These are phyloP conservation scores for Thielaviopsis ethacetica DNA, from an alignment of 2,329 filamentous ascomycete genomes.

Conservation along the genomic window DNA sequence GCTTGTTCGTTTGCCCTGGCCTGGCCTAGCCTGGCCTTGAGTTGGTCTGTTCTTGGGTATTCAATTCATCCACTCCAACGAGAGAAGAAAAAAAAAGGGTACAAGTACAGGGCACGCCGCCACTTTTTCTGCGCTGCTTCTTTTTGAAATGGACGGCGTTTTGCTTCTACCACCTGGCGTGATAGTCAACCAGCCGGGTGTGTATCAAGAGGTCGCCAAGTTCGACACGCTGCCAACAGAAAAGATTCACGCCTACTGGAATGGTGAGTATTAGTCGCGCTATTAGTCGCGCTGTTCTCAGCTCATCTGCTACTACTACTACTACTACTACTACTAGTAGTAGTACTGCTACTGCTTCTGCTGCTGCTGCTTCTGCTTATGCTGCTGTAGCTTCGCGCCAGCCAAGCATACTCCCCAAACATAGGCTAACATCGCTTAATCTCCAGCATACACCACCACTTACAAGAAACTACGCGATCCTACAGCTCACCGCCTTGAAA, in stretches of 20 bases:
- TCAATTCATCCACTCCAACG: too few relatives aligned
- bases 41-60: too few relatives aligned
- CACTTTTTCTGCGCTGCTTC: not conserved
- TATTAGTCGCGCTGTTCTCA: not conserved
- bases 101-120: not conserved
- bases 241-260: conserved; percentile 39
- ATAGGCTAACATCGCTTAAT: not conserved
- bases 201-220: conserved; percentile 38
- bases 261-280: conserved; percentile 26
- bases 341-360: conserved; percentile 6
- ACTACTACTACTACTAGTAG: not conserved
- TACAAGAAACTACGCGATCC: conserved; percentile 42
- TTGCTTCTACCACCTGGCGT: conserved; percentile 41
- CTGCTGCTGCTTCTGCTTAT: too few relatives aligned
- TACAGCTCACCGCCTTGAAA: conserved; percentile 44
- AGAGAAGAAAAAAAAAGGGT: not conserved
- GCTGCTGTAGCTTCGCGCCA: too few relatives aligned
- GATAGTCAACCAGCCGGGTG: conserved; percentile 33
- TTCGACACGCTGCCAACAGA: conserved; percentile 33
- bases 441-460: conserved; percentile 42
- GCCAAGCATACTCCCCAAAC: not conserved
- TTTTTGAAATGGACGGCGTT: conserved; percentile 1
- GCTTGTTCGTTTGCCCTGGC: too few relatives aligned
- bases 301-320: conserved; percentile 13
- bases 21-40: too few relatives aligned